Evolutionary conservation across 176 grass and related monocot species (phyloP), one percentile per base, ranked within the genome.

Genomic region (Hordeum vulgare): DNA sequence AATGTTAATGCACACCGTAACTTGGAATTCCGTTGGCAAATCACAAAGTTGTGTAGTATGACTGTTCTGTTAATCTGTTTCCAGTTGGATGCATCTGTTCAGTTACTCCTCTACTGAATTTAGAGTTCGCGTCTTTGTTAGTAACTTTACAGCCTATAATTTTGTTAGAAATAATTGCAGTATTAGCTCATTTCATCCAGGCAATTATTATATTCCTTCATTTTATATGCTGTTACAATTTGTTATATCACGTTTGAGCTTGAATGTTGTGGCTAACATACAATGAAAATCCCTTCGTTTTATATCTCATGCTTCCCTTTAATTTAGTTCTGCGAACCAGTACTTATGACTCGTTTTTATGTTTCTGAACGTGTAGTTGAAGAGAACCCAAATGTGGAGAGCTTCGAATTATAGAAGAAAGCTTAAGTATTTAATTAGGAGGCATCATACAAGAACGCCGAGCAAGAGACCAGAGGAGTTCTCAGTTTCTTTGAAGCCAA

Each of bases 341-440:
- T 83, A 61, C 61, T 28, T 47, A 51, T 71, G 21, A 63, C 39
- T 77, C n/a, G 53, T 23, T 20, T 20, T 63, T 37, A n/a, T 74
- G 7, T 13, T 74, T 81, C 76, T 27, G 56, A 66, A 61, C 82
- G 6, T 91, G 82, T 57, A 89, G 86, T 68, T 86, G 78, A 89
- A 71, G 83, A 83, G 54, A 83, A 49, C 66, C 42, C 59, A 75
- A 70, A 89, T 80, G 64, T 66, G 73, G 64, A 67, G 83, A 71
- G 68, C 70, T 61, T 89, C 33, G 79, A 84, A 68, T 84, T 80
- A 70, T 61, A 82, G 66, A 88, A 70, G 73, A 82, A 78, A 13
- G 20, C 10, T 61, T 35, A 60, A 76, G 80, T 62, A 83, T 88
- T 63, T 83, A 62, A 62, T 61, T 83, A 83, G 80, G 73, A 83